Conservation (phyloP, 257 asterid genomes). For the Solanum raphanifolium region DNA sequence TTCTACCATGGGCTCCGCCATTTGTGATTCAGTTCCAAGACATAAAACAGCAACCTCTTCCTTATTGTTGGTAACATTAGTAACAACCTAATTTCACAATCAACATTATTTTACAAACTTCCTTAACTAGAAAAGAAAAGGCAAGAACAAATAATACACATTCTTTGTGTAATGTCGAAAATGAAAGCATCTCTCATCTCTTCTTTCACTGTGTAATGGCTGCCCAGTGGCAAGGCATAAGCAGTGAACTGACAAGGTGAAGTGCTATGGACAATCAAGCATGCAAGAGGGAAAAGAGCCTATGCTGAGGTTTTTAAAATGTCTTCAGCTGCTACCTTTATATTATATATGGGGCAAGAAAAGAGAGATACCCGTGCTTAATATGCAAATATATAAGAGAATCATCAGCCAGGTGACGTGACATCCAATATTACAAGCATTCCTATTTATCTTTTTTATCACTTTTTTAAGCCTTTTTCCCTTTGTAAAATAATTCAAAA, state of each 20-base stretch:
- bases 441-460: background rate
- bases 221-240: background rate
- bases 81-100: constrained; percentile 30
- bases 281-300: background rate
- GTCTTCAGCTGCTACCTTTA: background rate
- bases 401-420: background rate
- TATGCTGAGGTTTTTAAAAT: background rate
- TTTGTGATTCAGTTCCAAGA: constrained; percentile 24
- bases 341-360: background rate
- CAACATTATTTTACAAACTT: background rate
- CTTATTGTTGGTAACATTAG: constrained; percentile 19
- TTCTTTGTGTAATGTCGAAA: background rate
- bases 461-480: background rate
- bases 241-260: background rate
- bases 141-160: background rate
- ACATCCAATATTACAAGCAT: background rate
- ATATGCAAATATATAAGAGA: background rate
- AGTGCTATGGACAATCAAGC: background rate
- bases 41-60: constrained; percentile 21
- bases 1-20: constrained; percentile 25
- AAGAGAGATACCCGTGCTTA: background rate
- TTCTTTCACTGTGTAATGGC: background rate
- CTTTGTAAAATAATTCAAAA: background rate
- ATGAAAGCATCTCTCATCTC: background rate
- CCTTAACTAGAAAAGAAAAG: background rate